phyloP scores from a whole-genome alignment of 441 rosid genomes.

The Adansonia madagascariensis region DNA sequence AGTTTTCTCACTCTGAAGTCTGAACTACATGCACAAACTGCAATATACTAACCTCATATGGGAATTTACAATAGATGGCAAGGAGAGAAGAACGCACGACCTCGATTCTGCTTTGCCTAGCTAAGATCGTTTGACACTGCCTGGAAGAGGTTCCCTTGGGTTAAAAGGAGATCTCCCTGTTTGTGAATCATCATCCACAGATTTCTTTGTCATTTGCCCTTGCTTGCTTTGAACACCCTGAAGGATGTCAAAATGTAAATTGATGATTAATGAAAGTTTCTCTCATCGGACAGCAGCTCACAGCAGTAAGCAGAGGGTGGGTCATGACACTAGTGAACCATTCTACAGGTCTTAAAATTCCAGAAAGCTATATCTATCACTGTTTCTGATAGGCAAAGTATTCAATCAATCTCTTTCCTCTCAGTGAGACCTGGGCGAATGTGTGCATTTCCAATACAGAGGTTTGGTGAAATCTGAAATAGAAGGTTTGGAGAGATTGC shows the following conservation, averaged over 20 bases:
- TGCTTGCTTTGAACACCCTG: slow-evolving; percentile 61
- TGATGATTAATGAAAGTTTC: neutral
- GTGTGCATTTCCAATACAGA: neutral
- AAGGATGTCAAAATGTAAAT: slow-evolving; percentile 11
- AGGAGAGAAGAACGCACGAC: neutral
- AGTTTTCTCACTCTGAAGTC: neutral
- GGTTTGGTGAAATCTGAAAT: neutral
- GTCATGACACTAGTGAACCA: neutral
- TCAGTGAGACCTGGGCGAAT: neutral
- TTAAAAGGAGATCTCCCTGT: neutral
- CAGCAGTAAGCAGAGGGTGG: neutral
- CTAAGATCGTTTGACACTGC: slow-evolving; percentile 21
- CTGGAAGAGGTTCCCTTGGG: slow-evolving; percentile 11
- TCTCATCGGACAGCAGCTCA: neutral
- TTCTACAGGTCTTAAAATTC: neutral
- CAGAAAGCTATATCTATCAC: neutral
- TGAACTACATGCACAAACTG: neutral
- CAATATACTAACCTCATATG: neutral
- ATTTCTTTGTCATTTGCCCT: slow-evolving; percentile 45
- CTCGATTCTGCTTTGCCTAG: neutral
- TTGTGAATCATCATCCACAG: slow-evolving; percentile 35
- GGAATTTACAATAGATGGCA: neutral
- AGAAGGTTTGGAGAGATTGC: neutral
- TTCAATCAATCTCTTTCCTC: neutral
- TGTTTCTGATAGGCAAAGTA: neutral